Percentiles rank a stretch among this genome's conserved stretches.
Conservation (phyloP, 1,284 basidiomycete species). For the Apiotrichum porosum region DNA sequence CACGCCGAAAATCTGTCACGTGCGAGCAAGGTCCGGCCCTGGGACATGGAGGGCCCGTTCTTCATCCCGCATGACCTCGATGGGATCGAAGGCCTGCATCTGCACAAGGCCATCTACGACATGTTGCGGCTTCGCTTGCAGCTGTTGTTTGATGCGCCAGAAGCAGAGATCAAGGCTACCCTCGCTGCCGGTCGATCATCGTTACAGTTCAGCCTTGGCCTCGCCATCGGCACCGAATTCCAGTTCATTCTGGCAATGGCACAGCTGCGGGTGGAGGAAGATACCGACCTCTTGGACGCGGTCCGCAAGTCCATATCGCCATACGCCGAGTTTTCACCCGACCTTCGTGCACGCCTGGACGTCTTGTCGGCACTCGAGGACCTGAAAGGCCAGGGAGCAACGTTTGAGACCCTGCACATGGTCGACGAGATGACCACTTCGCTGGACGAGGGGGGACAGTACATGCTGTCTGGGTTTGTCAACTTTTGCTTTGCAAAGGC, state of each 20-base stretch:
- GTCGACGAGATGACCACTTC: slow-evolving; percentile 18
- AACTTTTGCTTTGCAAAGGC: slow-evolving; percentile 16
- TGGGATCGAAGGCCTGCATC: slow-evolving; percentile 1
- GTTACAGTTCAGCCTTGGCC: slow-evolving; percentile 7
- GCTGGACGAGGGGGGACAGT: slow-evolving; percentile 11
- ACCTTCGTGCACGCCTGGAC: slow-evolving; percentile 4
- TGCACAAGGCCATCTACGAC: slow-evolving; percentile 20
- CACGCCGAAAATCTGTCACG: slow-evolving; percentile 17
- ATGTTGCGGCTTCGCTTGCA: slow-evolving; percentile 22
- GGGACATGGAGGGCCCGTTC: slow-evolving; percentile 23
- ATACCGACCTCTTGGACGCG: neutral
- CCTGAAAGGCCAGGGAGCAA: neutral
- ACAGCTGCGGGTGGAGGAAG: slow-evolving; percentile 10
- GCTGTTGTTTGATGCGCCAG: slow-evolving; percentile 29
- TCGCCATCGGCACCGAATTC: slow-evolving; percentile 21
- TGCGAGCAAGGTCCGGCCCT: slow-evolving; percentile 8
- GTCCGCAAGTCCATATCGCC: slow-evolving; percentile 1
- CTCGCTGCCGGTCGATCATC: neutral
- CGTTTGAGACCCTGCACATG: slow-evolving; percentile 1
- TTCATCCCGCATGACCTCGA: slow-evolving; percentile 15
- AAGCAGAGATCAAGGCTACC: slow-evolving; percentile 6
- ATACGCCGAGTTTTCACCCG: slow-evolving; percentile 10
- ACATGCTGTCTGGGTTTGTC: slow-evolving; percentile 20
- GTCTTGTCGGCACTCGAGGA: slow-evolving; percentile 7
- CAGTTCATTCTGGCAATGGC: slow-evolving; percentile 18